Evolutionary conservation across 2,329 filamentous ascomycete genomes (phyloP).

Genomic region (Tolypocladium paradoxum): DNA sequence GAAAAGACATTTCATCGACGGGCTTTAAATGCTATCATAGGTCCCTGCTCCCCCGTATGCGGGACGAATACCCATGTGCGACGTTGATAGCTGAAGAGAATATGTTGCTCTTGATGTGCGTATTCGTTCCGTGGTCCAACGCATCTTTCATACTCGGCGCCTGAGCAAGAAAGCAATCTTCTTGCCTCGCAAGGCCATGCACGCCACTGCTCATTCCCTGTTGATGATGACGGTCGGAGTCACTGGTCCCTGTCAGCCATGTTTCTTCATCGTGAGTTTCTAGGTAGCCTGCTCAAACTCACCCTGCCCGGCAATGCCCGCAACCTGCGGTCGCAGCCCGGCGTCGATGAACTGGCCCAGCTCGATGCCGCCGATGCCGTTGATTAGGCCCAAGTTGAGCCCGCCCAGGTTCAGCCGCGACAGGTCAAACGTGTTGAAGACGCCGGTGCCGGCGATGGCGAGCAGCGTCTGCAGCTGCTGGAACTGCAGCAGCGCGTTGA

Average conservation of each 20-base stretch:
- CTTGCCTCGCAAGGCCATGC: background rate
- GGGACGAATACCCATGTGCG: background rate
- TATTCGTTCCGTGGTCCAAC: background rate
- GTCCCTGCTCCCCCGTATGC: background rate
- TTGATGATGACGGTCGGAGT: background rate
- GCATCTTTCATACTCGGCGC: background rate
- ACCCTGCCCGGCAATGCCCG: background rate
- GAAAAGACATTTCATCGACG: background rate
- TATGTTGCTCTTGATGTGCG: background rate
- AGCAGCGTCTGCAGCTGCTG: conserved; percentile 30
- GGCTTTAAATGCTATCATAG: background rate
- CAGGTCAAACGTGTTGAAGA: conserved; percentile 19
- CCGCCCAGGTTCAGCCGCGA: conserved; percentile 12
- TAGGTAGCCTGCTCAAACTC: background rate
- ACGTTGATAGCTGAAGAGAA: background rate
- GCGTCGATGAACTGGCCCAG: conserved; percentile 19
- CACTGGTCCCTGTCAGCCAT: background rate
- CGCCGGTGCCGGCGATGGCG: conserved; percentile 17
- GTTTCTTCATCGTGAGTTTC: background rate
- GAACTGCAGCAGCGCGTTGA: conserved; percentile 28
- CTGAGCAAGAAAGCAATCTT: background rate
- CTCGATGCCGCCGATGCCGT: conserved; percentile 14
- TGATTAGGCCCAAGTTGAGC: conserved; percentile 19
- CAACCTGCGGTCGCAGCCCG: conserved; percentile 12
- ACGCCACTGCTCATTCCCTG: background rate